Percentiles rank a stretch among this genome's conserved stretches.
Conservation (phyloP, 208 protist genomes). For the Strigomonas culicis region DNA sequence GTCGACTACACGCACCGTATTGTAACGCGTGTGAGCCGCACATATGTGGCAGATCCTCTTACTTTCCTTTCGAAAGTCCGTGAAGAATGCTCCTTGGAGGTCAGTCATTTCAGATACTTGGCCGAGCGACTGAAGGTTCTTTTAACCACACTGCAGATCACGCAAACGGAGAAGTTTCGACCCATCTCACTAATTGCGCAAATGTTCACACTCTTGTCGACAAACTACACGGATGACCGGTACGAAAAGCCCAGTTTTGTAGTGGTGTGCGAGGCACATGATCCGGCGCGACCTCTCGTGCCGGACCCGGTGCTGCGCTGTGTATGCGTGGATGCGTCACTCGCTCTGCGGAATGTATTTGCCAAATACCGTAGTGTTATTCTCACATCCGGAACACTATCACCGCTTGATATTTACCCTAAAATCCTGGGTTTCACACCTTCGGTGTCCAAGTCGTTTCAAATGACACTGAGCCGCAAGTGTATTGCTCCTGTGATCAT, state of each 20-base stretch:
- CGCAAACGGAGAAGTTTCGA: conserved; percentile 91
- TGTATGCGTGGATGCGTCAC: conserved; percentile 95
- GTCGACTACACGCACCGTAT: conserved; percentile 93
- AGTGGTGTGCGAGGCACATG: conserved; percentile 96
- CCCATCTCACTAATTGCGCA: conserved; percentile 92
- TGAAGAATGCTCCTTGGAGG: conserved; percentile 83
- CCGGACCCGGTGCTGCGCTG: conserved; percentile 90
- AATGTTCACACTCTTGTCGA: conserved; percentile 95
- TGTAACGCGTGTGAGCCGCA: conserved; percentile 79
- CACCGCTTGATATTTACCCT: conserved; percentile 99
- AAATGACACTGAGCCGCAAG: conserved; percentile 95
- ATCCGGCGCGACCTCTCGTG: conserved; percentile 86
- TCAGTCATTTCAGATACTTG: conserved; percentile 83
- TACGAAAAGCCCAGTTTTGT: conserved; percentile 89
- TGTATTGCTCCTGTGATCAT: conserved; percentile 95
- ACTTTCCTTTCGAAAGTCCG: conserved; percentile 87
- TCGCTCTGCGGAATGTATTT: conserved; percentile 96
- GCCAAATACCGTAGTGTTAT: conserved; percentile 94
- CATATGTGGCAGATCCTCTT: conserved; percentile 85
- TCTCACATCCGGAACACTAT: conserved; percentile 97
- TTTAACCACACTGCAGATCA: conserved; percentile 95
- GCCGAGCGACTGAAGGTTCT: conserved; percentile 93
- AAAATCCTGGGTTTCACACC: conserved; percentile 98
- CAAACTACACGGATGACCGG: conserved; percentile 89
- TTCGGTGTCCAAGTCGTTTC: conserved; percentile 87